Evolutionary conservation across 176 grass and related monocot species (phyloP).

Genomic region (Stipa capillata): DNA sequence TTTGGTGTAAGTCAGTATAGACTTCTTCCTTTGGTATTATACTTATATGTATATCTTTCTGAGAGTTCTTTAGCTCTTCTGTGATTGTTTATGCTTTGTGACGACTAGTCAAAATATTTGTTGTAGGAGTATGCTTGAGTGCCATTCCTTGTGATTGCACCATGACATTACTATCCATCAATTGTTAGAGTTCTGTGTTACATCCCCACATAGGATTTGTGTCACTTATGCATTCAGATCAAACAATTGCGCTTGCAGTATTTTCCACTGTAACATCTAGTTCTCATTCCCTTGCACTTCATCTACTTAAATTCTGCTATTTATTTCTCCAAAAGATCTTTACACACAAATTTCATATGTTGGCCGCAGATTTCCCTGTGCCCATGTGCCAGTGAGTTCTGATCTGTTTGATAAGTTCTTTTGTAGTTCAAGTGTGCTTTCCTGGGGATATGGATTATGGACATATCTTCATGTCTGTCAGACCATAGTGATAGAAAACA

Average conservation of each 20-base stretch:
- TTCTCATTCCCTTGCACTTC: not conserved
- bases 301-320: not conserved
- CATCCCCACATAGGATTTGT: not conserved
- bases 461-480: too few relatives aligned
- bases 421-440: not conserved
- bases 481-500: too few relatives aligned
- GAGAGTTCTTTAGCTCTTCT: not conserved
- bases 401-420: not conserved
- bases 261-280: not conserved
- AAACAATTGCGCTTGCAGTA: not conserved
- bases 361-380: not conserved
- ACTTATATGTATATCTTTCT: conserved; percentile 2
- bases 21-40: conserved; percentile 10
- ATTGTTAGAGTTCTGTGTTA: not conserved
- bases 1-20: conserved; percentile 68
- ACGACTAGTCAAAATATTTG: not conserved
- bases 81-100: not conserved
- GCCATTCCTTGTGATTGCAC: not conserved
- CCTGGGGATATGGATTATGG: not conserved
- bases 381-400: not conserved
- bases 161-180: not conserved
- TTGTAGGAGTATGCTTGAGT: not conserved
- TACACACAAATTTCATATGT: not conserved
- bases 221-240: not conserved
- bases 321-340: not conserved